Evolutionary conservation across 2,329 filamentous ascomycete genomes (phyloP).

Genomic region (Verticillium isaacii): DNA sequence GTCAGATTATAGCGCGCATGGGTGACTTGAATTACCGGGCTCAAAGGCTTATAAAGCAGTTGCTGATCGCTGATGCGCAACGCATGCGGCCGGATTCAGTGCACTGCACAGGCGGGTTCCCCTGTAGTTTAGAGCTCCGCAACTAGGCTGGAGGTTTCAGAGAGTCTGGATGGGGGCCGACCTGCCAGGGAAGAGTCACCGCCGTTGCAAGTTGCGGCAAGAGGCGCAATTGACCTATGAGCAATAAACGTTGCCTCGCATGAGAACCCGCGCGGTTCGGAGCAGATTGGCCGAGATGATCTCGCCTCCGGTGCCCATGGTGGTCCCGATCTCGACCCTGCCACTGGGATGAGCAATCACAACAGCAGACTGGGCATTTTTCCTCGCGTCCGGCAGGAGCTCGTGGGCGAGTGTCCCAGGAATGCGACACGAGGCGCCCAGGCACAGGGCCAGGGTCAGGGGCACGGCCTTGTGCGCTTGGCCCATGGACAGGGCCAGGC

Average conservation of each 20-base stretch:
- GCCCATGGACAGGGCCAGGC: constrained; percentile 41
- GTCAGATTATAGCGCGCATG: not conserved
- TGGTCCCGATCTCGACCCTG: constrained; percentile 38
- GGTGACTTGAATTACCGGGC: not conserved
- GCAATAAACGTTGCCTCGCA: constrained; percentile 45
- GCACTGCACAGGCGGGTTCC: not conserved
- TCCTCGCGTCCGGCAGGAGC: not conserved
- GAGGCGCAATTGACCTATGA: constrained; percentile 11
- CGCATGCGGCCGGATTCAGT: not conserved
- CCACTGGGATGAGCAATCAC: constrained; percentile 44
- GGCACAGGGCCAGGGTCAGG: constrained; percentile 32
- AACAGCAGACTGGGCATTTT: constrained; percentile 20
- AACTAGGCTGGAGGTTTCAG: no score
- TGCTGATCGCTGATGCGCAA: not conserved
- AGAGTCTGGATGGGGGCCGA: no score
- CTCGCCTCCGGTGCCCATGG: constrained; percentile 28
- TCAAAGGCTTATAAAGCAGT: not conserved
- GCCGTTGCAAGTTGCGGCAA: not conserved
- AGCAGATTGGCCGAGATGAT: constrained; percentile 40
- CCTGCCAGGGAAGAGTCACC: no score
- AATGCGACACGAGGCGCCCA: constrained; percentile 32
- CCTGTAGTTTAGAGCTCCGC: not conserved
- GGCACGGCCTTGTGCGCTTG: constrained; percentile 39
- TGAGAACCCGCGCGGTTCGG: constrained; percentile 42
- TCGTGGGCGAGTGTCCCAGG: constrained; percentile 29